phyloP scores from a whole-genome alignment of 1,139 yeast genomes.

The Zhuliangozyma blackwelliae region DNA sequence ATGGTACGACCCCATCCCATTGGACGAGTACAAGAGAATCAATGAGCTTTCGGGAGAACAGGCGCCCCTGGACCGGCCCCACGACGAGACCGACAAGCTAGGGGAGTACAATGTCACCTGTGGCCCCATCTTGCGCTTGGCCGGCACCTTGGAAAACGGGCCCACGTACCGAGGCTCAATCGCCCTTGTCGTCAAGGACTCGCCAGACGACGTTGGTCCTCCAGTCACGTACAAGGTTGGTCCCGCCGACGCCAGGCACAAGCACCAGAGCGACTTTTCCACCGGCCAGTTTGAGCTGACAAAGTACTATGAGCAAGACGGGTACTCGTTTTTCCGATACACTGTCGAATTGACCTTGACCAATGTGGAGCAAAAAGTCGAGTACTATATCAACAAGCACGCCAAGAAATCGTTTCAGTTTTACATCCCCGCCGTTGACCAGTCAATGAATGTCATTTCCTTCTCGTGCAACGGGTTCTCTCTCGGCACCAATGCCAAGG shows the following conservation, averaged over 20 bases:
- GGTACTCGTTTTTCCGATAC: conserved; percentile 61
- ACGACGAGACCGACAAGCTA: conserved; percentile 17
- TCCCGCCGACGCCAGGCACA: conserved; percentile 19
- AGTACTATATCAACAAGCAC: conserved; percentile 51
- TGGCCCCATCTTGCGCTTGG: conserved; percentile 73
- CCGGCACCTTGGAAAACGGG: conserved; percentile 53
- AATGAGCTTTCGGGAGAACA: conserved; percentile 21
- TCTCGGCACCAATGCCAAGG: conserved; percentile 59
- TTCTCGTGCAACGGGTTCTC: conserved; percentile 95
- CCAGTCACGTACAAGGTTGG: conserved; percentile 37
- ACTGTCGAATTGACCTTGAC: conserved; percentile 45
- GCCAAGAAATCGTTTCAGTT: conserved; percentile 42
- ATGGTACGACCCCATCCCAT: conserved; percentile 30
- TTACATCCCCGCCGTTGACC: conserved; percentile 51
- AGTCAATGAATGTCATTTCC: conserved; percentile 75
- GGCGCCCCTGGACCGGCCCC: conserved; percentile 10
- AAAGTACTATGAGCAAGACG: conserved; percentile 35
- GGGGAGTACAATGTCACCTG: conserved; percentile 50
- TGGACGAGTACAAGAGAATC: conserved; percentile 23
- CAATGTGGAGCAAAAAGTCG: conserved; percentile 53
- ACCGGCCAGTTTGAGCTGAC: conserved; percentile 45
- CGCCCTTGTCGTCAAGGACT: conserved; percentile 53
- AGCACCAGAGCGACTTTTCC: conserved; percentile 8
- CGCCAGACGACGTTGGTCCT: conserved; percentile 29
- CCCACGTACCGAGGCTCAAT: conserved; percentile 61